Conservation (phyloP, 106 monocot species). For the Dactylorhiza incarnata region DNA sequence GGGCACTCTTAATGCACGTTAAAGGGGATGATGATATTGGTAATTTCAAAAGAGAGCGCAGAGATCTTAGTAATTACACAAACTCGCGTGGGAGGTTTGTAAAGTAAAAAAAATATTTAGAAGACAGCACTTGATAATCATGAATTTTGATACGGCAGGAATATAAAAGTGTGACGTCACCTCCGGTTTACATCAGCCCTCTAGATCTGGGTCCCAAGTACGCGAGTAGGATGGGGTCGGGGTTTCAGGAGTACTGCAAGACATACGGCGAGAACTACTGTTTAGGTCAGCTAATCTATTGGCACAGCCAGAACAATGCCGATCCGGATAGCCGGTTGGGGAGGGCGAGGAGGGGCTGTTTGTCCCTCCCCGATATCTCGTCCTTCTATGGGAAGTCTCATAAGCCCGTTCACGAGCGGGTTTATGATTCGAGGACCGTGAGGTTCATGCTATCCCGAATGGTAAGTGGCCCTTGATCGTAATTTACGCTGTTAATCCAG, state of each 20-base stretch:
- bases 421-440: slow-evolving; percentile 77
- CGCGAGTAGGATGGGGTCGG: slow-evolving; percentile 69
- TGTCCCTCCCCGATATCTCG: slow-evolving; percentile 61
- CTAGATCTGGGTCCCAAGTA: slow-evolving; percentile 95
- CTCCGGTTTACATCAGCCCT: slow-evolving; percentile 90
- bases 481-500: no score
- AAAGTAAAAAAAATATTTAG: no score
- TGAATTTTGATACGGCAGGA: slow-evolving; percentile 32
- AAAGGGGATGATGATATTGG: no score
- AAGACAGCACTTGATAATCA: neutral
- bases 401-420: slow-evolving; percentile 42
- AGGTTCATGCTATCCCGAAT: slow-evolving; percentile 75
- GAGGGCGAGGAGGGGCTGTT: slow-evolving; percentile 75
- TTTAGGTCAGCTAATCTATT: slow-evolving; percentile 89
- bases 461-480: slow-evolving; percentile 36
- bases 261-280: slow-evolving; percentile 82
- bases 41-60: no score
- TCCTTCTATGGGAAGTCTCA: slow-evolving; percentile 75
- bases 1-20: no score
- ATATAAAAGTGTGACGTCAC: slow-evolving; percentile 63
- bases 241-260: slow-evolving; percentile 88
- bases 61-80: no score
- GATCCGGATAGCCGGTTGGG: slow-evolving; percentile 72
- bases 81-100: no score
- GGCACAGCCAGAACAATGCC: slow-evolving; percentile 71